These are phyloP conservation scores for Serendipita sp. DNA, from an alignment of 768 basidiomycete species.

Conservation along the genomic window DNA sequence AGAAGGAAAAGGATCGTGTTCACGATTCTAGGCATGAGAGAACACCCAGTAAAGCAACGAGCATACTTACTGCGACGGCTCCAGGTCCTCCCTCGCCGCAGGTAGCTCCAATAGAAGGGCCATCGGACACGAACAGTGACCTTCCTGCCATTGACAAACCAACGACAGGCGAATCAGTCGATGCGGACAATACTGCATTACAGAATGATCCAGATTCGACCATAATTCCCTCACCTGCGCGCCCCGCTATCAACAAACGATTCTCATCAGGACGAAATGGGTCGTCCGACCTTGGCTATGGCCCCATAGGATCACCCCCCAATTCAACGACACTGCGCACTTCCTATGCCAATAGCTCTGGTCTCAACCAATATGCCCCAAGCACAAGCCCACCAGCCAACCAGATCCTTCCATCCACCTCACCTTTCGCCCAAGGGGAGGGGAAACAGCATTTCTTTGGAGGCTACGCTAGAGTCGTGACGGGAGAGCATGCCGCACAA, in stretches of 20 bases:
- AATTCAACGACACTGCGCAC: constrained; percentile 19
- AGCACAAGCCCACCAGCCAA: constrained; percentile 35
- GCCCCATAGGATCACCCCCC: constrained; percentile 73
- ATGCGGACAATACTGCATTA: background rate
- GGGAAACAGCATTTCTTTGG: constrained; percentile 6
- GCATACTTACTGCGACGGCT: constrained; percentile 2
- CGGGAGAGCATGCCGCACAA: constrained; percentile 18
- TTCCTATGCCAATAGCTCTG: constrained; percentile 18
- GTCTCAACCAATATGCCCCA: constrained; percentile 35
- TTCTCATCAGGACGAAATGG: constrained; percentile 23
- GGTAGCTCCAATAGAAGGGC: background rate
- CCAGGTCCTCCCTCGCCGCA: background rate
- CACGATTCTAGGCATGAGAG: background rate
- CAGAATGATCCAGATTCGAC: background rate
- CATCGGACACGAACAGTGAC: background rate
- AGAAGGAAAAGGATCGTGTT: background rate
- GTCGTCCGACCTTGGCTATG: constrained; percentile 39
- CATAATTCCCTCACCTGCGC: constrained; percentile 20
- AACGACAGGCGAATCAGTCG: background rate
- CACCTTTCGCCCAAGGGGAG: constrained; percentile 34
- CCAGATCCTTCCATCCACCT: constrained; percentile 27
- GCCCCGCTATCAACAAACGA: constrained; percentile 37
- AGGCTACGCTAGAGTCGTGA: constrained; percentile 19
- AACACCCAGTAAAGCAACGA: background rate
- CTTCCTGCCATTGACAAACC: background rate